These are phyloP conservation scores for Myxozyma geophila DNA, from an alignment of 805 yeast species.

Conservation along the genomic window DNA sequence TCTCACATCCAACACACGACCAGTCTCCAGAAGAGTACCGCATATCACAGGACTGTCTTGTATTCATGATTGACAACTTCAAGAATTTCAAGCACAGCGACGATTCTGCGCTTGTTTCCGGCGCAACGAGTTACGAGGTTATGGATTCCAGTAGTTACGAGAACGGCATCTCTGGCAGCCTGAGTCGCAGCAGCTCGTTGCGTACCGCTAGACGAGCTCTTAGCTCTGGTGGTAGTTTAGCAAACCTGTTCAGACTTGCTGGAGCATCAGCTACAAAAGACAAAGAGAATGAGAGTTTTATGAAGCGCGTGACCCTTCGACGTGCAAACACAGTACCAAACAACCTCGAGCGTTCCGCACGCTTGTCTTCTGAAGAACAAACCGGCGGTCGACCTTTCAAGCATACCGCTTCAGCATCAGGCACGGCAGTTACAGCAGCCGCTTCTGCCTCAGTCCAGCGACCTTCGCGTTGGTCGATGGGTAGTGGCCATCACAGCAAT, in stretches of 20 bases:
- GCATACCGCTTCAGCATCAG: not conserved
- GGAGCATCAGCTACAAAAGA: not conserved
- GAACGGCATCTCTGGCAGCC: not conserved
- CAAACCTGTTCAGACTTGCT: conserved; percentile 5
- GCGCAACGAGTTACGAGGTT: conserved; percentile 6
- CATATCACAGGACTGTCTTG: conserved; percentile 80
- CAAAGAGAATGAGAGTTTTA: not conserved
- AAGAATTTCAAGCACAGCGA: conserved; percentile 56
- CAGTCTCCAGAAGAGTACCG: conserved; percentile 92
- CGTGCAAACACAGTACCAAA: conserved; percentile 21
- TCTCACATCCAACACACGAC: conserved; percentile 91
- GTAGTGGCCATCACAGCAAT: conserved; percentile 11
- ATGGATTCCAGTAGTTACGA: not conserved
- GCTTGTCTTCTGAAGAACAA: not conserved
- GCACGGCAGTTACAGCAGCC: not conserved
- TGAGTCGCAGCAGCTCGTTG: not conserved
- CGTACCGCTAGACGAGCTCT: conserved; percentile 7
- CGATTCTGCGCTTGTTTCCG: conserved; percentile 8
- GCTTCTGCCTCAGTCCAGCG: conserved; percentile 6
- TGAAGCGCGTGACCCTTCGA: conserved; percentile 6
- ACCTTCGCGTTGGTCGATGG: conserved; percentile 9
- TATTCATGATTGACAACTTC: conserved; percentile 85
- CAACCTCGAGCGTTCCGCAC: conserved; percentile 5
- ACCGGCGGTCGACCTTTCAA: not conserved
- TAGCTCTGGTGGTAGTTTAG: conserved; percentile 21